These are phyloP conservation scores for Eremothecium coryli DNA, from an alignment of 1,139 yeast species.

Conservation along the genomic window DNA sequence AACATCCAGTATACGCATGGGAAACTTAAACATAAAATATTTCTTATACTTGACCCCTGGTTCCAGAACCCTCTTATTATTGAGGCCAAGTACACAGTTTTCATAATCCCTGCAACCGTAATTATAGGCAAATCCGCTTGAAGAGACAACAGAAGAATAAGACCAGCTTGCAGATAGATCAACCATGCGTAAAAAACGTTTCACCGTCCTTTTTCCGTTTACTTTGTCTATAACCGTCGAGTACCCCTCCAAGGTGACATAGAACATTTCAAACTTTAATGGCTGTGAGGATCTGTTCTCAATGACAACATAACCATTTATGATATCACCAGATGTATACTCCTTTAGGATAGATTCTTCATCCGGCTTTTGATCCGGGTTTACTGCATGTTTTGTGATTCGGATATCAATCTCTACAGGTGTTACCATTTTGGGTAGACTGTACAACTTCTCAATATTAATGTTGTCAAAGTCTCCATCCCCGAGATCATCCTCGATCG, in stretches of 20 bases:
- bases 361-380: conserved; percentile 23
- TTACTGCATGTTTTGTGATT: conserved; percentile 33
- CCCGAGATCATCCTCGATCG: conserved; percentile 16
- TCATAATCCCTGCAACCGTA: conserved; percentile 42
- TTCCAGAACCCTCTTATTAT: conserved; percentile 40
- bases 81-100: conserved; percentile 44
- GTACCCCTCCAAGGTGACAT: conserved; percentile 49
- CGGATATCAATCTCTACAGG: conserved; percentile 31
- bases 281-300: conserved; percentile 36
- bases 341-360: conserved; percentile 36
- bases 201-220: conserved; percentile 28
- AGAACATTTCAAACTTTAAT: conserved; percentile 47
- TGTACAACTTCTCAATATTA: conserved; percentile 31
- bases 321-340: conserved; percentile 45
- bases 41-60: conserved; percentile 51
- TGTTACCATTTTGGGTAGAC: conserved; percentile 27
- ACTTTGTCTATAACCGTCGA: conserved; percentile 28
- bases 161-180: conserved; percentile 39
- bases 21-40: conserved; percentile 56
- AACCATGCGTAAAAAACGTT: conserved; percentile 35
- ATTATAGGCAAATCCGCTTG: conserved; percentile 43
- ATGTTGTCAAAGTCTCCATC: conserved; percentile 24
- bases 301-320: conserved; percentile 46
- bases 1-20: conserved; percentile 47
- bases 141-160: conserved; percentile 32